phyloP scores from a whole-genome alignment of 2,329 filamentous ascomycete species.

The Aspergillus sp. region DNA sequence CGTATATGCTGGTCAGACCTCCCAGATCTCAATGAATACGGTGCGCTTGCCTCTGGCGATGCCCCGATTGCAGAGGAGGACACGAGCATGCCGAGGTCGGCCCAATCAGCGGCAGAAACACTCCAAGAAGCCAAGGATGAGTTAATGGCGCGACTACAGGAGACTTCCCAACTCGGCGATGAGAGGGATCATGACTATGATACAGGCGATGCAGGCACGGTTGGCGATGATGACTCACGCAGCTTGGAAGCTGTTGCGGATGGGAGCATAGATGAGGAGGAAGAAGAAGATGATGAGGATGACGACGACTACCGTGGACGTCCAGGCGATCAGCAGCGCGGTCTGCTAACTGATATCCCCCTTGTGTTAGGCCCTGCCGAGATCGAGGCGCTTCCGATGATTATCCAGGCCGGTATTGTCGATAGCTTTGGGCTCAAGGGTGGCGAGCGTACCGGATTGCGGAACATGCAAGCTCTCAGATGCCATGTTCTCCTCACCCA shows the following conservation, averaged over 20 bases:
- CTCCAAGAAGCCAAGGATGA: slow-evolving; percentile 54
- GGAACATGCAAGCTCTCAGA: slow-evolving; percentile 85
- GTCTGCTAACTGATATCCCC: slow-evolving; percentile 87
- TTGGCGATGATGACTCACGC: slow-evolving; percentile 42
- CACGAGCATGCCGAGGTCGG: slow-evolving; percentile 46
- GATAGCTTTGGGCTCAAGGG: slow-evolving; percentile 73
- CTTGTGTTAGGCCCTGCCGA: slow-evolving; percentile 92
- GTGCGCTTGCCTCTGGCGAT: slow-evolving; percentile 36
- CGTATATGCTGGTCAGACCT: slow-evolving; percentile 45
- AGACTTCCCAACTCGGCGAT: slow-evolving; percentile 41
- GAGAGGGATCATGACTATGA: slow-evolving; percentile 45
- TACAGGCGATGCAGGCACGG: slow-evolving; percentile 40
- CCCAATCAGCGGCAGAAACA: slow-evolving; percentile 50
- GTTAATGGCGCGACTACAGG: slow-evolving; percentile 50
- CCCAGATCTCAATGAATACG: slow-evolving; percentile 45
- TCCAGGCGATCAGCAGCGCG: slow-evolving; percentile 60
- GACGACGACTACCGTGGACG: slow-evolving; percentile 54
- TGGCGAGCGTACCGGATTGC: slow-evolving; percentile 56
- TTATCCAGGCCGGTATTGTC: slow-evolving; percentile 91
- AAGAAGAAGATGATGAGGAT: slow-evolving; percentile 55
- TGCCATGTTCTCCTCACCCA: slow-evolving; percentile 88
- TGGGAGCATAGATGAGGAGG: slow-evolving; percentile 50
- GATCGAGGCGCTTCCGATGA: slow-evolving; percentile 95
- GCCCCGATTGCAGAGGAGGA: slow-evolving; percentile 46
- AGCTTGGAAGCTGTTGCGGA: slow-evolving; percentile 46